Evolutionary conservation across 2,329 filamentous ascomycete species (phyloP).

Genomic region (Diplodia intermedia): DNA sequence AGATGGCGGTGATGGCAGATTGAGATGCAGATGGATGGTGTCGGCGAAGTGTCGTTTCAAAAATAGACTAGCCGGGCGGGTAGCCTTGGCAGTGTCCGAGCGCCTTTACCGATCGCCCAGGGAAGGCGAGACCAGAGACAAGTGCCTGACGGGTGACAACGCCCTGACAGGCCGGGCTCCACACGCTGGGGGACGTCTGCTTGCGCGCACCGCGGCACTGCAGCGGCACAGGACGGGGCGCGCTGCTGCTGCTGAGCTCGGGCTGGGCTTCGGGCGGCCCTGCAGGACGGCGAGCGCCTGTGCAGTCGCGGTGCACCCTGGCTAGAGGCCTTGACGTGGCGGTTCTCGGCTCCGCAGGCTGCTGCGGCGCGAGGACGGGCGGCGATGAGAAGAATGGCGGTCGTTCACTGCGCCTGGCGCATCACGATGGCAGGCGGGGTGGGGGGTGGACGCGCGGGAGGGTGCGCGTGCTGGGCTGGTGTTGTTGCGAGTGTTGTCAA

Average conservation of each 20-base stretch:
- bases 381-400: neutral
- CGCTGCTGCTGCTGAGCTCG: constrained; percentile 17
- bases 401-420: constrained; percentile 23
- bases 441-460: constrained; percentile 13
- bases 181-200: constrained; percentile 14
- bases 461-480: constrained; percentile 26
- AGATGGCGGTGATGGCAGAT: constrained; percentile 4
- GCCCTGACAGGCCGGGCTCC: constrained; percentile 27
- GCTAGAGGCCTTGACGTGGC: constrained; percentile 29
- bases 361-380: constrained; percentile 11
- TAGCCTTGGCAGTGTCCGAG: constrained; percentile 23
- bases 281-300: constrained; percentile 20
- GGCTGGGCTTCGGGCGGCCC: constrained; percentile 17
- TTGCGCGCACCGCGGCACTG: constrained; percentile 20
- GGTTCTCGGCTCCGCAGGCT: constrained; percentile 28
- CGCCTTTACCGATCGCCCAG: constrained; percentile 28
- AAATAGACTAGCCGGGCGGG: constrained; percentile 21
- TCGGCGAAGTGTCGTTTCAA: constrained; percentile 23
- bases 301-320: constrained; percentile 30
- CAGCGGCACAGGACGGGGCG: constrained; percentile 15
- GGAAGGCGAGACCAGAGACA: constrained; percentile 30
- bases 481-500: constrained; percentile 29
- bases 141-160: constrained; percentile 26
- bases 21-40: constrained; percentile 14
- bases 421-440: constrained; percentile 21